Percentiles rank a stretch among this genome's conserved stretches.
These are phyloP conservation scores for Pythium sp. DNA, from an alignment of 352 stramenopile genomes.

Conservation along the genomic window DNA sequence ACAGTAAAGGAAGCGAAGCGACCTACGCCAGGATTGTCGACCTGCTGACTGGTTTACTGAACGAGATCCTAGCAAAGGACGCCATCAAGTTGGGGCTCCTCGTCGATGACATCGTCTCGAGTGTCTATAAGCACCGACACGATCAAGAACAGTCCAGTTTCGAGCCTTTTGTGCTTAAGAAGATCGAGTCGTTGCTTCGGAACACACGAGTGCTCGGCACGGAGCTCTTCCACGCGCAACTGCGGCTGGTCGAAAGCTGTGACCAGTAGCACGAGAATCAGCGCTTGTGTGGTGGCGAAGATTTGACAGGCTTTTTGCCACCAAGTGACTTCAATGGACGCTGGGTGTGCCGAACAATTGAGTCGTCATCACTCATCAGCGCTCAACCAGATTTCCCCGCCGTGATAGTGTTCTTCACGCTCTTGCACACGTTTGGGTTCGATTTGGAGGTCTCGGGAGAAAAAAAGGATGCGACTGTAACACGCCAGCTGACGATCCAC, in stretches of 20 bases:
- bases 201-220: constrained; percentile 13
- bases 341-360: constrained; percentile 18
- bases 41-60: constrained; percentile 7
- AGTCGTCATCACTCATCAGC: background rate
- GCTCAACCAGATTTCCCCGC: background rate
- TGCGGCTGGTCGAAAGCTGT: background rate
- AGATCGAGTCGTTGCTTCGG: constrained; percentile 11
- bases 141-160: background rate
- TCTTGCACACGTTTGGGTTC: constrained; percentile 11
- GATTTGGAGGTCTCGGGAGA: background rate
- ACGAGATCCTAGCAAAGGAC: background rate
- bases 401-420: background rate
- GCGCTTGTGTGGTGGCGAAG: background rate
- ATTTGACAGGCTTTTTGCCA: background rate
- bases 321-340: constrained; percentile 7
- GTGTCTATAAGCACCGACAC: constrained; percentile 7
- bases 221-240: constrained; percentile 6
- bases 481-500: too few species aligned
- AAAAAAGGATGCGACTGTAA: too few species aligned
- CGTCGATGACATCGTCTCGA: constrained; percentile 16
- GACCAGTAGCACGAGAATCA: background rate
- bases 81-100: constrained; percentile 3
- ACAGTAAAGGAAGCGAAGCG: background rate
- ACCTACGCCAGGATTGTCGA: constrained; percentile 4
- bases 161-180: background rate